Evolutionary conservation across 441 rosid genomes (phyloP).

Genomic region (Aleurites moluccanus): DNA sequence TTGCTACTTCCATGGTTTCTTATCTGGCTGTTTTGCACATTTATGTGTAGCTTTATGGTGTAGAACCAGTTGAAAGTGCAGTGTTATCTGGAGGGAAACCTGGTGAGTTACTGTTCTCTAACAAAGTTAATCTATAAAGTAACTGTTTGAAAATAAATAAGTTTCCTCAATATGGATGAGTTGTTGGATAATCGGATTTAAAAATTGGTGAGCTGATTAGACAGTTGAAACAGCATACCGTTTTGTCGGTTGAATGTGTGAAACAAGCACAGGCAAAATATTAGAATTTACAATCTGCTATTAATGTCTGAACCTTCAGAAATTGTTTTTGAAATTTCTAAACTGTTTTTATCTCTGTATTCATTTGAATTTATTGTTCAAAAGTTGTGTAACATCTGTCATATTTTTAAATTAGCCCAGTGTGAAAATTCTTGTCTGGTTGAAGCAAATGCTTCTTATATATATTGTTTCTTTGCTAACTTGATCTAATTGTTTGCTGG

Average conservation of each 20-base stretch:
- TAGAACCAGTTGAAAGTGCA: slow-evolving; percentile 68
- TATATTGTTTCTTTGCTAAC: background rate
- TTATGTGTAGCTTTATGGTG: slow-evolving; percentile 47
- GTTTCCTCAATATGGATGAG: background rate
- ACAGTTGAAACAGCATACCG: background rate
- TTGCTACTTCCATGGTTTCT: slow-evolving; percentile 7
- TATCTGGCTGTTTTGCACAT: slow-evolving; percentile 6
- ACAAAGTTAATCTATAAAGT: background rate
- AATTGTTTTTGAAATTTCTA: background rate
- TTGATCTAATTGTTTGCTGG: background rate
- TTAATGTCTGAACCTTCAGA: background rate
- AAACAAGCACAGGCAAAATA: background rate
- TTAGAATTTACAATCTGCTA: background rate
- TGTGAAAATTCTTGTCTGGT: background rate
- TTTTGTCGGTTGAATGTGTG: background rate
- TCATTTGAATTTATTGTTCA: background rate
- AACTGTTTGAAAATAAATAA: background rate
- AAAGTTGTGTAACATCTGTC: background rate
- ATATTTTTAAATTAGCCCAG: background rate
- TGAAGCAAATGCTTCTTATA: slow-evolving; percentile 4
- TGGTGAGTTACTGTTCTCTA: slow-evolving; percentile 33
- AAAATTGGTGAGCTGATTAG: background rate
- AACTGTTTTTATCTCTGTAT: background rate
- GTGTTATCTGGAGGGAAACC: slow-evolving; percentile 57
- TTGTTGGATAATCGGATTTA: background rate